Conservation (phyloP, 768 basidiomycete genomes). For the Kwoniella pini region DNA sequence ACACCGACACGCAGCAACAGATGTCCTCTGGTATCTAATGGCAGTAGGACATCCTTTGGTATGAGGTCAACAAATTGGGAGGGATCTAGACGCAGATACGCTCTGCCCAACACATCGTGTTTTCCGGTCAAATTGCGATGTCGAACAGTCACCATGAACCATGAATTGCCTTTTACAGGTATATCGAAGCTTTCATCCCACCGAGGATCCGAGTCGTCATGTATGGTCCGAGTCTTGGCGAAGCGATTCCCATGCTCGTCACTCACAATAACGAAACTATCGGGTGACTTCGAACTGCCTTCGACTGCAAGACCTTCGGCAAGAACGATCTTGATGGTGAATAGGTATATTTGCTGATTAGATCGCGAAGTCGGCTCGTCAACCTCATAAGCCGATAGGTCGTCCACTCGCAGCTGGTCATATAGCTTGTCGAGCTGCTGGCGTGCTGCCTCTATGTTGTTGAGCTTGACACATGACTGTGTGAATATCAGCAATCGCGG, state of each 20-base stretch:
- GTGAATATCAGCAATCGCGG: not conserved
- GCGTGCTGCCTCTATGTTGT: constrained; percentile 92
- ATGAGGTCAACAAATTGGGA: constrained; percentile 82
- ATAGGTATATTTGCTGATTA: constrained; percentile 63
- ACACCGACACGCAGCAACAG: constrained; percentile 87
- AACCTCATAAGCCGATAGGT: constrained; percentile 58
- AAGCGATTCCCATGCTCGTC: constrained; percentile 85
- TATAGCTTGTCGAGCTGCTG: constrained; percentile 92
- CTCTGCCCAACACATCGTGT: constrained; percentile 81
- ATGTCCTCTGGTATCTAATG: constrained; percentile 80
- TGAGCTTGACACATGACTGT: constrained; percentile 92
- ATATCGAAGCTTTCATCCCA: constrained; percentile 99
- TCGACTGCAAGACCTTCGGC: constrained; percentile 82
- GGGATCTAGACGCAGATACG: constrained; percentile 90
- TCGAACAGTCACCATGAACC: constrained; percentile 94
- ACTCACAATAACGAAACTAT: constrained; percentile 91
- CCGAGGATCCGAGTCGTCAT: constrained; percentile 84
- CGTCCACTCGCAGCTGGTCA: constrained; percentile 84
- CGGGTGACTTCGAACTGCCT: constrained; percentile 75
- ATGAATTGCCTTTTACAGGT: constrained; percentile 87
- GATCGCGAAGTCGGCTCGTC: not conserved
- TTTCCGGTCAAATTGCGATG: constrained; percentile 88
- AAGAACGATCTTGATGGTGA: constrained; percentile 88
- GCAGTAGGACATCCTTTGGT: constrained; percentile 88
- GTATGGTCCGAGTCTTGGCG: constrained; percentile 93